Evolutionary conservation across 140 eudicot species (phyloP), one percentile per base, ranked within the genome.

Genomic region (Erigeron philadelphicus): DNA sequence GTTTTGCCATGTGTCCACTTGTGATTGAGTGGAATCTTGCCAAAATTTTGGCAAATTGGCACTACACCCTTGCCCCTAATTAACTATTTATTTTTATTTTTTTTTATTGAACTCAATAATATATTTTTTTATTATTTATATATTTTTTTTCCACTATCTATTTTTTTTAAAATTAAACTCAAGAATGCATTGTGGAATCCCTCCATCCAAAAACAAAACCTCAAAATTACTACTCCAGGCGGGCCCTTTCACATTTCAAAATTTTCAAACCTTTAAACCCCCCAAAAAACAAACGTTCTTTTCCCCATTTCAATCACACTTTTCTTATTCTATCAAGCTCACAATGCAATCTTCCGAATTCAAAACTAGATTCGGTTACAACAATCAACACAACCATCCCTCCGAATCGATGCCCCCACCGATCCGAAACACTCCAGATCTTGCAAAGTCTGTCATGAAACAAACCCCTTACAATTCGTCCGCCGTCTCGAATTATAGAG

Each of bases 351-450:
- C 83, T 38, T 80, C 85, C 63, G 85, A 85, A 0, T 66, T 82
- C 42, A 89, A 84, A 64, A 41, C 81, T 46, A 64, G 89, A 67
- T 81, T 86, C 44, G 86, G 91, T 3, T 84, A 70, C 82, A 82
- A 80, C 54, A 72, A 31, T 31, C 38, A 76, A 56, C 76, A 76
- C 12, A 52, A 61, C 54, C 66, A 84, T 72, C 72, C 79, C 31
- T 72, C 76, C 1, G 74, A 79, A 5, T 53, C 81, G n/a, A 17
- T 72, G 42, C 61, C 68, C 23, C 75, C 81, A 50, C 38, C 81
- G 0, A 23, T 74, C 57, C 79, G 85, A 64, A 81, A 83, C 48
- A 78, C 96, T 4, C 87, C 87, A 6, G 95, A 87, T 76, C 72
- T 84, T 15, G 18, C 65, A 3, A 89, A 84, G 60, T 80, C 96